Conservation (phyloP, 1,139 yeast species). For the Yamadazyma dendronema region DNA sequence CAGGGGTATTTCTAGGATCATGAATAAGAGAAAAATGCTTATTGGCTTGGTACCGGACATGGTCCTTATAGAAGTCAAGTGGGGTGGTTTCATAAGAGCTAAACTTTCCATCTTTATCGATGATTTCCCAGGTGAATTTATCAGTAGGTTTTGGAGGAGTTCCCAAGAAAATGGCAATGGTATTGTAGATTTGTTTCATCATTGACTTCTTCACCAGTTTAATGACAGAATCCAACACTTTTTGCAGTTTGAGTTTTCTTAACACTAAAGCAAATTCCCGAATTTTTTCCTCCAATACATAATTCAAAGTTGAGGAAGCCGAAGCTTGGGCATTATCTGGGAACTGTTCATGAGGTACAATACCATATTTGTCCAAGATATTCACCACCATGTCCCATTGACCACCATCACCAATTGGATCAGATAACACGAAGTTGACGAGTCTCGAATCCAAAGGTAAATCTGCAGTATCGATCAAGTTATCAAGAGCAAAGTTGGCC, state of each 20-base stretch:
- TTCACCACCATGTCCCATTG: constrained; percentile 83
- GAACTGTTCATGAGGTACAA: constrained; percentile 68
- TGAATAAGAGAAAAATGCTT: constrained; percentile 66
- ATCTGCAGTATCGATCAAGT: constrained; percentile 62
- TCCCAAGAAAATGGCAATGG: constrained; percentile 67
- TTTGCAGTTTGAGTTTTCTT: constrained; percentile 42
- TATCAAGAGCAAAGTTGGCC: constrained; percentile 74
- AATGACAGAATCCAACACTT: constrained; percentile 22
- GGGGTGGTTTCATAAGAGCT: constrained; percentile 59
- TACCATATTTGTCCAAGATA: constrained; percentile 71
- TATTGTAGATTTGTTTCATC: constrained; percentile 61
- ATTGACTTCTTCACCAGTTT: constrained; percentile 41
- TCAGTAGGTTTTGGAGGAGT: constrained; percentile 74
- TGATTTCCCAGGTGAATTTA: constrained; percentile 67
- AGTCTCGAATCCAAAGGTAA: constrained; percentile 68
- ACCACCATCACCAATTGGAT: constrained; percentile 79
- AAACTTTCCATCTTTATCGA: constrained; percentile 68
- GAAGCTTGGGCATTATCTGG: constrained; percentile 73
- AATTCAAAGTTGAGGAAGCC: constrained; percentile 55
- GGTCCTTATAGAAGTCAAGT: constrained; percentile 54
- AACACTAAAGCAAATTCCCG: constrained; percentile 73
- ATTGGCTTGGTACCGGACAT: constrained; percentile 51
- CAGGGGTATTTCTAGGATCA: constrained; percentile 75
- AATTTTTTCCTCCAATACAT: constrained; percentile 61
- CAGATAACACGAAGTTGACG: constrained; percentile 57